Percentiles rank a stretch among this genome's conserved stretches.
Conservation (phyloP, 805 yeast genomes). For the Nakazawaea pomicola region DNA sequence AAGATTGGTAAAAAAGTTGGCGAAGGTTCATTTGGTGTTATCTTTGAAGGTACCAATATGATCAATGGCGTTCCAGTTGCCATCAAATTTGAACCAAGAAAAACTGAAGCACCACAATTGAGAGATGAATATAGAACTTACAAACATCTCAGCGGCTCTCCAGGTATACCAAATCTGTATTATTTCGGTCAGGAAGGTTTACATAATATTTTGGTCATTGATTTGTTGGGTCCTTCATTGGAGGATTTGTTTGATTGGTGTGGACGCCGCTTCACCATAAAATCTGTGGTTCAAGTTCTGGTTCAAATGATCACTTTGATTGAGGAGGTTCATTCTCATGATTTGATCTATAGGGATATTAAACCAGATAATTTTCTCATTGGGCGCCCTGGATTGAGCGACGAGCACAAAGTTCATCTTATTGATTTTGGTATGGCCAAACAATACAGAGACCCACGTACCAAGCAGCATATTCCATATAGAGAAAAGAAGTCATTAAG, state of each 20-base stretch:
- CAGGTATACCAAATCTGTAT: constrained; percentile 94
- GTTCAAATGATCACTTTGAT: constrained; percentile 90
- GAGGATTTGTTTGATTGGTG: constrained; percentile 99
- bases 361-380: constrained; percentile 96
- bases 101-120: constrained; percentile 94
- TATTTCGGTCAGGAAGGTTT: constrained; percentile 98
- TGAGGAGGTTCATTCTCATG: constrained; percentile 82
- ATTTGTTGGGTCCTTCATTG: constrained; percentile 88
- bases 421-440: constrained; percentile 99
- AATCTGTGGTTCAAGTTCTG: constrained; percentile 90
- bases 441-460: constrained; percentile 93
- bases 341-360: constrained; percentile 91
- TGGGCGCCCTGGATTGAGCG: constrained; percentile 81
- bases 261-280: constrained; percentile 79
- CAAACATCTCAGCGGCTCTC: constrained; percentile 73
- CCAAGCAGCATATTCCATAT: constrained; percentile 93
- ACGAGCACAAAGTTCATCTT: constrained; percentile 80
- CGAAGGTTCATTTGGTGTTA: constrained; percentile 97
- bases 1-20: constrained; percentile 97
- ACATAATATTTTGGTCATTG: constrained; percentile 92
- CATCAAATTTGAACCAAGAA: constrained; percentile 94
- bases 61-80: constrained; percentile 93
- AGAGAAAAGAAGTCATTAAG: constrained; percentile 92
- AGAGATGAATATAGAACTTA: constrained; percentile 97
- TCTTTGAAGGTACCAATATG: constrained; percentile 91